These are phyloP conservation scores for Oropetium thomaeum DNA, from an alignment of 176 grass and related monocot genomes.

Conservation along the genomic window DNA sequence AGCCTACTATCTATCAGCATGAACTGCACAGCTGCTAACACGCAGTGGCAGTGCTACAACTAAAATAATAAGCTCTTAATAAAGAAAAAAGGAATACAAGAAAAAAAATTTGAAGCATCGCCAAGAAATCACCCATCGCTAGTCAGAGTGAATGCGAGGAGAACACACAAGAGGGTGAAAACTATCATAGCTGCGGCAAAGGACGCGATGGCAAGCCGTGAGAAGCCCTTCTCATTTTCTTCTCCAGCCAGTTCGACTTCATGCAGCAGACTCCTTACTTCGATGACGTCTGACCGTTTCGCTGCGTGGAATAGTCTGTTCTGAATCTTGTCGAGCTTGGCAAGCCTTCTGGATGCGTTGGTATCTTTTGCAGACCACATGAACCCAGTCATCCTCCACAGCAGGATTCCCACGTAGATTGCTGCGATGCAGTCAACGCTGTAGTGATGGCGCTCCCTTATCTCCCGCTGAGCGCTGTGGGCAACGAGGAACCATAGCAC, in stretches of 20 bases:
- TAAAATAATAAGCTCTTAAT: constrained; percentile 1
- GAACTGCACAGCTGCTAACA: neutral
- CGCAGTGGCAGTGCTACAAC: neutral
- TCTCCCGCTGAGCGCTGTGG: constrained; percentile 83
- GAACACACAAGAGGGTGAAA: constrained; percentile 57
- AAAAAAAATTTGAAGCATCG: neutral
- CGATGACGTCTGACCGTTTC: constrained; percentile 69
- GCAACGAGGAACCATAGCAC: constrained; percentile 71
- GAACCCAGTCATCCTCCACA: constrained; percentile 86
- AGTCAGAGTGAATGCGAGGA: constrained; percentile 65
- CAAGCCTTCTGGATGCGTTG: constrained; percentile 46
- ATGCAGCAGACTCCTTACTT: constrained; percentile 62
- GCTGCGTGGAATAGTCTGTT: constrained; percentile 59
- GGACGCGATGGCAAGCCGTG: constrained; percentile 44
- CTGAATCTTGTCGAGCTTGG: constrained; percentile 69
- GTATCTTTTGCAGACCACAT: constrained; percentile 74
- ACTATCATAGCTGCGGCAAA: constrained; percentile 57
- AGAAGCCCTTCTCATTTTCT: constrained; percentile 60
- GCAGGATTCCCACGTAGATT: constrained; percentile 79
- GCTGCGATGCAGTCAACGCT: constrained; percentile 74
- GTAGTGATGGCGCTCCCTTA: constrained; percentile 86
- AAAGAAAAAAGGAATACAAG: neutral
- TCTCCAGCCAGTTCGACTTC: constrained; percentile 68
- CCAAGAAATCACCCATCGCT: constrained; percentile 69
- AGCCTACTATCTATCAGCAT: neutral